A percentile compares a stretch with the other conserved stretches of the same genome.
Evolutionary conservation across 2,329 filamentous ascomycete genomes (phyloP).

Genomic region (Cordyceps militaris): DNA sequence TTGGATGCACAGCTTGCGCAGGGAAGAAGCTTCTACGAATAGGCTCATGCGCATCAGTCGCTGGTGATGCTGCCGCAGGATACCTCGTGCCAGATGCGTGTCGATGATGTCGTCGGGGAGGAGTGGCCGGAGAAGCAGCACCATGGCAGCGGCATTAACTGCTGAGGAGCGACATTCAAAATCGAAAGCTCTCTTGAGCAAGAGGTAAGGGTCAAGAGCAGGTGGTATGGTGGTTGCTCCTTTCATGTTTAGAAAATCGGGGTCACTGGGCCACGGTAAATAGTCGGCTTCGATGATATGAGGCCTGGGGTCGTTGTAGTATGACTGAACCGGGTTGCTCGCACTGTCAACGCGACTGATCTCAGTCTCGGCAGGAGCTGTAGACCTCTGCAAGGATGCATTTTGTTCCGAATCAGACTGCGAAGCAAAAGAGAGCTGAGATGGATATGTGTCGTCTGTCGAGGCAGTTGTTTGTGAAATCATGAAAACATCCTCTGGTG

Average conservation of each 20-base stretch:
- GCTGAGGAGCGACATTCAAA: conserved; percentile 51
- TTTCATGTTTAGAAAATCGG: conserved; percentile 41
- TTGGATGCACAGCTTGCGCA: conserved; percentile 54
- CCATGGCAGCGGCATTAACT: conserved; percentile 53
- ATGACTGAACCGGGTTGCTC: conserved; percentile 21
- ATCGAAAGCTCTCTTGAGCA: conserved; percentile 46
- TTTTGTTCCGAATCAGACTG: conserved; percentile 21
- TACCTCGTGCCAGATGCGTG: conserved; percentile 45
- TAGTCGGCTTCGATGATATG: conserved; percentile 51
- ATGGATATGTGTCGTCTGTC: conserved; percentile 27
- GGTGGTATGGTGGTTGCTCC: conserved; percentile 17
- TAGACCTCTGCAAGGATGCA: conserved; percentile 10
- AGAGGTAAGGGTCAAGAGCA: conserved; percentile 48
- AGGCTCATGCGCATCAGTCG: conserved; percentile 53
- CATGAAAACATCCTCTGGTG: conserved; percentile 34
- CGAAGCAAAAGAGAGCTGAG: conserved; percentile 25
- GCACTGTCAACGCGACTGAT: conserved; percentile 20
- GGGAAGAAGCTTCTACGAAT: conserved; percentile 52
- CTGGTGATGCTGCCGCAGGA: conserved; percentile 52
- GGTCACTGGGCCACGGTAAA: conserved; percentile 51
- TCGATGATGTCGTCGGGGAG: conserved; percentile 50
- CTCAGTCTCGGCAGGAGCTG: conserved; percentile 15
- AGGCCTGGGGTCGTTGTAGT: conserved; percentile 32
- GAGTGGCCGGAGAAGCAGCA: conserved; percentile 52
- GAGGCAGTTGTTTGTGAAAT: conserved; percentile 40